Base-by-base conservation (phyloP, 192 early-diverging fungal species). In the Coemansia sp. region DNA sequence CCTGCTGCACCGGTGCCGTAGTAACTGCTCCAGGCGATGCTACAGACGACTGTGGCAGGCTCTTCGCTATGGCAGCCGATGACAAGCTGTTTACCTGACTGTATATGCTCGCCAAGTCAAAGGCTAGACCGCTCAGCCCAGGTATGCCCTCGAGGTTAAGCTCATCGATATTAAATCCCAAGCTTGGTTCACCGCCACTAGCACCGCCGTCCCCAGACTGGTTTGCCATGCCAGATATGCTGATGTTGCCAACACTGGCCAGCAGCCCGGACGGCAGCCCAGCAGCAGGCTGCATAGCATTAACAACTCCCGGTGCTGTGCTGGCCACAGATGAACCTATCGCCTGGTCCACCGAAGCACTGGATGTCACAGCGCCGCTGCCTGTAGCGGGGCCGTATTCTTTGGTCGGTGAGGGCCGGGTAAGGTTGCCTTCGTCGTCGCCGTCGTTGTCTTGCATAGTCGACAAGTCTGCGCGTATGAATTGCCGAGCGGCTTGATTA, bases 121-220 rank as follows among this genome's bases (percentile, higher is more conserved):
- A 82, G 36, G 75, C 70, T 5, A 77, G 57, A 5, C 75, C 69
- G 23, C 53, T 59, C 25, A 80, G 60, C 11, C 66, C 66, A 16
- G 56, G 18, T 6, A 82, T 47, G 23, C 61, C 69, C 12, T 68
- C 73, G 1, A 82, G 58, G 58, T 82, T 82, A 16, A 82, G 70
- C 36, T 67, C 58, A 31, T 82, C 73, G 26, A 82, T 70, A 41
- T 73, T 82, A 33, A 82, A 82, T 5, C 69, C 74, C 28, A 82
- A 57, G 16, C 42, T 58, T 7, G 70, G 48, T 16, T 47, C 67
- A 8, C 62, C 16, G 0, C 43, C 59, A 34, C 56, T 58, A 14
- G 33, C 11, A 26, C 26, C 38, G 16, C 69, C 34, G 16, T 18
- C 14, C 16, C 13, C 58, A 61, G 59, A 13, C 23, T 26, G 42